phyloP scores from a whole-genome alignment of 2,329 filamentous ascomycete species.

The Aspergillus quadrilineatus region DNA sequence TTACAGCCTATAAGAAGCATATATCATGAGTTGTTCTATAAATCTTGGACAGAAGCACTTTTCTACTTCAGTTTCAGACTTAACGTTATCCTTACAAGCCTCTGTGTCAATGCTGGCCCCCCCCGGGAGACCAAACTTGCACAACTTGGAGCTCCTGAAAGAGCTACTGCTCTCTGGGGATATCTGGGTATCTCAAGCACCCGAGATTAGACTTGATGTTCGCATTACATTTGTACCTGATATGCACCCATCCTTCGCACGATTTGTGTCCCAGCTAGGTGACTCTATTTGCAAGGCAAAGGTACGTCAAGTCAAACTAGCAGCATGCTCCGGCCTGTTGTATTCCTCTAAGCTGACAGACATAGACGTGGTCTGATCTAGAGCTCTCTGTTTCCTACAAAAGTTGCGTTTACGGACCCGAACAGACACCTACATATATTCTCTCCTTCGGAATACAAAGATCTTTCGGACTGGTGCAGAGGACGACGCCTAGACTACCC shows the following conservation, averaged over 20 bases:
- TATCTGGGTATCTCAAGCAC: conserved; percentile 32
- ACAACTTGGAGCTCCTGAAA: not conserved
- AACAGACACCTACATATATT: conserved; percentile 11
- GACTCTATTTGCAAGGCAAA: conserved; percentile 27
- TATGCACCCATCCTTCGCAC: not conserved
- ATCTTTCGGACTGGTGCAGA: not conserved
- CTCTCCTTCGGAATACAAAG: conserved; percentile 27
- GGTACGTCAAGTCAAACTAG: conserved; percentile 15
- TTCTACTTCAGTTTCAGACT: conserved; percentile 10
- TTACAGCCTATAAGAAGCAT: not conserved
- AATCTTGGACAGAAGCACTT: conserved; percentile 24
- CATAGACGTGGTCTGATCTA: conserved; percentile 35
- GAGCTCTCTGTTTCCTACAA: conserved; percentile 27
- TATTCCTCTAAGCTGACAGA: not conserved
- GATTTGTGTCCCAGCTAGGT: conserved; percentile 20
- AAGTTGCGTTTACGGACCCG: conserved; percentile 11
- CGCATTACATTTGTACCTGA: conserved; percentile 17
- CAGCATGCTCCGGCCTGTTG: not conserved
- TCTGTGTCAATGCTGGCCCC: conserved; percentile 19
- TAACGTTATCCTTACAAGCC: conserved; percentile 24
- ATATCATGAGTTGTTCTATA: conserved; percentile 24
- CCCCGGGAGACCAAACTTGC: not conserved
- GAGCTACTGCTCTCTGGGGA: conserved; percentile 10
- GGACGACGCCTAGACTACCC: conserved; percentile 16
- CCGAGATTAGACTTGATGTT: conserved; percentile 30